These are phyloP conservation scores for Bimuria novae-zelandiae DNA, from an alignment of 2,329 filamentous ascomycete species.

Conservation along the genomic window DNA sequence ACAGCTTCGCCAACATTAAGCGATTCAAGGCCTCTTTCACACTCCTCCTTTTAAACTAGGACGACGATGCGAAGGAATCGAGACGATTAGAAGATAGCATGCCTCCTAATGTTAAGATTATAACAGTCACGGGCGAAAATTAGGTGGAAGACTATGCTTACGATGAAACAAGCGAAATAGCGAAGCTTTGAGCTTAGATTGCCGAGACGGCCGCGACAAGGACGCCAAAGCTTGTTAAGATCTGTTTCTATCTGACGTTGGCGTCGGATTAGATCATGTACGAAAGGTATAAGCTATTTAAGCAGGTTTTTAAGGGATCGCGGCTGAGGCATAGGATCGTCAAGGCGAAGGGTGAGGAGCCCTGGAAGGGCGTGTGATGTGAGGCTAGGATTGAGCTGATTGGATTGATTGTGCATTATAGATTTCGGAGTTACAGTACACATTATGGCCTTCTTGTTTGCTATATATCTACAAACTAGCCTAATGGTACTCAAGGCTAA, in stretches of 20 bases:
- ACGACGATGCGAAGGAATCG: neutral
- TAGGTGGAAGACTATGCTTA: neutral
- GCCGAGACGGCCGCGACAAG: neutral
- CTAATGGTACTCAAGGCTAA: no score
- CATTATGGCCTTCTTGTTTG: no score
- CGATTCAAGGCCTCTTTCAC: neutral
- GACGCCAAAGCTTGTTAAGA: neutral
- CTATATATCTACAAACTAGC: no score
- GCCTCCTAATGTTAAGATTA: conserved; percentile 7
- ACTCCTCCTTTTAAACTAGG: neutral
- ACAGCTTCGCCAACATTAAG: neutral
- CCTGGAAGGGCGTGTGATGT: neutral
- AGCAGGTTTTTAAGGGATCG: neutral
- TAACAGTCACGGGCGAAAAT: neutral
- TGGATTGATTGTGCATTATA: no score
- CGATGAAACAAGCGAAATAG: neutral
- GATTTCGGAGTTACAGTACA: no score
- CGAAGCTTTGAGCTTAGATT: neutral
- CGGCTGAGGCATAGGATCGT: neutral
- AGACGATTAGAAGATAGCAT: conserved; percentile 7
- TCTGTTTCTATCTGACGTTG: neutral
- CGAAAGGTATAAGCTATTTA: neutral
- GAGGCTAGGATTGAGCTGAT: no score
- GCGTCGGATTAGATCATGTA: neutral
- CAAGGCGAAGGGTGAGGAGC: neutral